Evolutionary conservation across 176 grass and related monocot genomes (phyloP).

Genomic region (bread wheat (Triticum aestivum)): DNA sequence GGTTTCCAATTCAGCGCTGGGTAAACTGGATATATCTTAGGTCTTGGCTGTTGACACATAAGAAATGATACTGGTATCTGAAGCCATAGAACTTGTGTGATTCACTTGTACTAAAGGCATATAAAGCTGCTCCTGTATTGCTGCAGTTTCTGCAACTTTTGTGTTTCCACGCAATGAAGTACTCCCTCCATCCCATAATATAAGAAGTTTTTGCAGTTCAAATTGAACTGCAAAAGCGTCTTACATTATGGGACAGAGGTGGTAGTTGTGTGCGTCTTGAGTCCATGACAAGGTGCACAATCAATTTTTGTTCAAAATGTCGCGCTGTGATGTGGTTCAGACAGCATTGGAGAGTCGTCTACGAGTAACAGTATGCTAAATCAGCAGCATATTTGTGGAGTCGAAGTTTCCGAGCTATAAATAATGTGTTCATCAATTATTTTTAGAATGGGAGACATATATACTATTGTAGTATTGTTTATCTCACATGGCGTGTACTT

Average conservation of each 20-base stretch:
- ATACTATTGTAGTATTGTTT: background rate
- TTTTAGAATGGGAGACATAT: background rate
- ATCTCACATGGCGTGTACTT: background rate
- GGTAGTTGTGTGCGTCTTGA: background rate
- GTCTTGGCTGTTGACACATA: constrained; percentile 6
- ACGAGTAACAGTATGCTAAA: background rate
- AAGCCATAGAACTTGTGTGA: background rate
- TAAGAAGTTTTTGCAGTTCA: too few species aligned
- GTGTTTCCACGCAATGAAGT: background rate
- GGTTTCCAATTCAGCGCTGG: background rate
- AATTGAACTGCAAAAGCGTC: too few species aligned
- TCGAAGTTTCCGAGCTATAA: background rate
- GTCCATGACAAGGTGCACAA: background rate
- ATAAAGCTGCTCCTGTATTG: background rate
- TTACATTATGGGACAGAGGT: too few species aligned
- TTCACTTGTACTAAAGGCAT: background rate
- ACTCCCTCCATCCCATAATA: too few species aligned
- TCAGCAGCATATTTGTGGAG: background rate
- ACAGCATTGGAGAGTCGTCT: constrained; percentile 6
- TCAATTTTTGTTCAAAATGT: background rate
- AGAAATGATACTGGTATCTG: background rate
- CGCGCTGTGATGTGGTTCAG: background rate
- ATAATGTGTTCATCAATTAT: background rate
- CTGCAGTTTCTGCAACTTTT: background rate
- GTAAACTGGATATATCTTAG: background rate